Evolutionary conservation across 352 stramenopile genomes (phyloP).

Genomic region (Phytophthora quininea): DNA sequence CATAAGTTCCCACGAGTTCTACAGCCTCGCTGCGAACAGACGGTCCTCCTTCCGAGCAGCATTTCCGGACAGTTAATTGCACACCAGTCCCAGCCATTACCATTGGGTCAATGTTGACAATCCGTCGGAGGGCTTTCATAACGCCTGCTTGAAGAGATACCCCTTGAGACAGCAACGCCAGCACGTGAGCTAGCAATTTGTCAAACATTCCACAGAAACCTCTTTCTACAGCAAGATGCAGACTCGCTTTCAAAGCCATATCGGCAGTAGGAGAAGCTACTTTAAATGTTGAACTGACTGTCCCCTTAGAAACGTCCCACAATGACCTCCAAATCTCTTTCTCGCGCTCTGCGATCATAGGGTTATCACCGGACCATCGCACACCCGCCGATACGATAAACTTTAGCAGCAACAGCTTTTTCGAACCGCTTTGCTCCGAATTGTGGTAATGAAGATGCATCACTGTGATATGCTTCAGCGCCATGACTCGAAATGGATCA

Average conservation of each 20-base stretch:
- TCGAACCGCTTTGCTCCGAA: slow-evolving; percentile 51
- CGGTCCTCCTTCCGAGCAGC: slow-evolving; percentile 78
- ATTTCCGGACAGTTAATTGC: slow-evolving; percentile 59
- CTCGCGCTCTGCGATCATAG: slow-evolving; percentile 23
- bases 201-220: slow-evolving; percentile 75
- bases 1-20: slow-evolving; percentile 85
- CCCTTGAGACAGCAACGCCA: slow-evolving; percentile 76
- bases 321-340: slow-evolving; percentile 55
- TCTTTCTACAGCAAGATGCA: slow-evolving; percentile 56
- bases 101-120: slow-evolving; percentile 87
- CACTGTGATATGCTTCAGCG: slow-evolving; percentile 75
- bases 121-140: slow-evolving; percentile 74
- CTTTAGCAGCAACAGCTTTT: slow-evolving; percentile 57
- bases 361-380: slow-evolving; percentile 8
- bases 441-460: slow-evolving; percentile 51
- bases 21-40: slow-evolving; percentile 86
- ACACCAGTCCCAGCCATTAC: slow-evolving; percentile 78
- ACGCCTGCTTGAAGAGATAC: slow-evolving; percentile 79
- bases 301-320: slow-evolving; percentile 41
- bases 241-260: slow-evolving; percentile 49
- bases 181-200: slow-evolving; percentile 71
- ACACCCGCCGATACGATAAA: slow-evolving; percentile 48
- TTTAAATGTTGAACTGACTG: slow-evolving; percentile 51
- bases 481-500: slow-evolving; percentile 21
- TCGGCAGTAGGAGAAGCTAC: slow-evolving; percentile 46